Evolutionary conservation across 2,329 filamentous ascomycete species (phyloP).

Genomic region (Pleomassaria siparia): DNA sequence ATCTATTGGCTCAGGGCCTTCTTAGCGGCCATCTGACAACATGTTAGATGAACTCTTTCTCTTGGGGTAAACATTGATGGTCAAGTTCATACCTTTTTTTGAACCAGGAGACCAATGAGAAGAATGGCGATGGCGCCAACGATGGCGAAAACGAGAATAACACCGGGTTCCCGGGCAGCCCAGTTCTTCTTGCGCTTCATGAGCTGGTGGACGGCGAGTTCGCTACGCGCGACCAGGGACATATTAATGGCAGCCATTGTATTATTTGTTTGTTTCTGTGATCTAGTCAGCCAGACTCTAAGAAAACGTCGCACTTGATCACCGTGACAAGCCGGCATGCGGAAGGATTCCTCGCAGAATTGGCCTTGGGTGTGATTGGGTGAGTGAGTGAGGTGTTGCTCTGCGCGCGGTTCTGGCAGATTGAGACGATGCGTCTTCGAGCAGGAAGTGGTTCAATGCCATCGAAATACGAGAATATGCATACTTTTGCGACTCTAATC

Average conservation of each 20-base stretch:
- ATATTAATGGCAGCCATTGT: conserved; percentile 43
- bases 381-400: conserved; percentile 16
- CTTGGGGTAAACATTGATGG: conserved; percentile 1
- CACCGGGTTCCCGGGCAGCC: conserved; percentile 59
- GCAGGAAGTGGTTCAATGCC: conserved; percentile 17
- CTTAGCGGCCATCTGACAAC: conserved; percentile 10
- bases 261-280: conserved; percentile 24
- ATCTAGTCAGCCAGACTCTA: conserved; percentile 10
- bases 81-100: conserved; percentile 43
- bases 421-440: conserved; percentile 13
- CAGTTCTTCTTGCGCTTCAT: conserved; percentile 61
- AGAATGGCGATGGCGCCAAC: conserved; percentile 58
- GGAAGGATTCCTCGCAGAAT: conserved; percentile 7
- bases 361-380: conserved; percentile 9
- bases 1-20: conserved; percentile 9
- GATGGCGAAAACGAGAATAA: conserved; percentile 64
- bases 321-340: not conserved
- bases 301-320: not conserved
- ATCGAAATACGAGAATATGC: conserved; percentile 18
- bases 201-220: conserved; percentile 44
- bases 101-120: conserved; percentile 53
- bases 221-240: conserved; percentile 41
- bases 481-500: conserved; percentile 36
- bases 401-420: conserved; percentile 16
- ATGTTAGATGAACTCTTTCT: conserved; percentile 5